Evolutionary conservation across 495 filamentous ascomycete genomes (phyloP), one percentile per base, ranked within the genome.

Genomic region (Copromyces sp.): DNA sequence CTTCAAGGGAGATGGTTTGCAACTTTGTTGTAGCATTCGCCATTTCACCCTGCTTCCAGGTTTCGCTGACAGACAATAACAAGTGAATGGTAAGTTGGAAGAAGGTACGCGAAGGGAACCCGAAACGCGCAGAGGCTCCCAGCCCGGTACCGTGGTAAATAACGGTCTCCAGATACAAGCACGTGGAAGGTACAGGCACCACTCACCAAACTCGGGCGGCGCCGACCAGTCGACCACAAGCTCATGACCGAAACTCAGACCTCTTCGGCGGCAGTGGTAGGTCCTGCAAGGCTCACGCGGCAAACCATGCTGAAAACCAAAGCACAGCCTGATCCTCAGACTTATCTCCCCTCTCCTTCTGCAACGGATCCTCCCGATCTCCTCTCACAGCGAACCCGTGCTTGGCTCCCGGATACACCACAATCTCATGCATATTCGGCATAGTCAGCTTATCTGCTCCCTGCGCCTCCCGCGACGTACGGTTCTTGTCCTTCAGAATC

Each of bases 301-400:
- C 24, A 65, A 35, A 65, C 53, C 53, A 65, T 4, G 0, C 1
- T 4, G 24, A 65, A 70, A 89, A 91, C 85, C 88, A 91, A 7
- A 76, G 75, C 16, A 90, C 81, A 4, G 88, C 88, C 78, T 80
- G 78, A 11, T 75, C 78, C 74, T 80, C 77, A 41, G 74, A 71
- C 70, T 88, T 86, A 38, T 84, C 84, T 74, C 87, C 85, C 72
- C 81, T 79, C 75, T 84, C 80, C 68, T 75, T 80, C 76, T 88
- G 82, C 69, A 79, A 71, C 69, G 82, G 75, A 75, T 86, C 78
- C 14, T 76, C 76, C 12, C 77, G 73, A 78, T 87, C 82, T 32
- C 81, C 85, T 45, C 87, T 78, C 5, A 90, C 79, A 9, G 89
- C 88, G 80, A 91, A 91, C 5, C 88, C 90, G 80, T 88, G 89